Conservation (phyloP, 768 basidiomycete species). For the Lentinula detonsa region DNA sequence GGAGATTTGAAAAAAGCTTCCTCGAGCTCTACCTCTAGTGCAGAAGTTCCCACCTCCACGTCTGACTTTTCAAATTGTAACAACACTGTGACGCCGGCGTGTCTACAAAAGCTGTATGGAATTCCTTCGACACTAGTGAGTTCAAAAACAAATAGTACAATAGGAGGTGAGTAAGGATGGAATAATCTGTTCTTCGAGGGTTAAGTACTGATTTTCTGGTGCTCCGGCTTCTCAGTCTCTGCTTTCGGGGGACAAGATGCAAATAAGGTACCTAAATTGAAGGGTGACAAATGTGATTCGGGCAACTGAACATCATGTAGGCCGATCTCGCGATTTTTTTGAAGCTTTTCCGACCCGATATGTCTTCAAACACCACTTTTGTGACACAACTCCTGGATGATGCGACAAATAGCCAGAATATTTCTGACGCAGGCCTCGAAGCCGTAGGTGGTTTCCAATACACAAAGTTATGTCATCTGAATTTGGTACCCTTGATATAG, state of each 20-base stretch:
- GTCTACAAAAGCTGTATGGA: slow-evolving; percentile 20
- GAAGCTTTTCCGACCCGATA: slow-evolving; percentile 17
- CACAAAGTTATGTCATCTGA: background rate
- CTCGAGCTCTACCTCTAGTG: background rate
- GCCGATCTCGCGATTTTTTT: slow-evolving; percentile 20
- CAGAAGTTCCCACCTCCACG: background rate
- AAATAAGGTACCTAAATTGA: slow-evolving; percentile 4
- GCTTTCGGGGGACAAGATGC: slow-evolving; percentile 15
- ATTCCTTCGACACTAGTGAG: slow-evolving; percentile 18
- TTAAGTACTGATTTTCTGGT: background rate
- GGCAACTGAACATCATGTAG: background rate
- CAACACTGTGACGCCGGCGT: slow-evolving; percentile 18
- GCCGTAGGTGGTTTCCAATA: slow-evolving; percentile 13
- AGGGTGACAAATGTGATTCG: background rate
- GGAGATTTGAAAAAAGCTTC: background rate
- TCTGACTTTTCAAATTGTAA: slow-evolving; percentile 1
- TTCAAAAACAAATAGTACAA: slow-evolving; percentile 11
- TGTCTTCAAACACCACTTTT: slow-evolving; percentile 18
- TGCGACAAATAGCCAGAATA: slow-evolving; percentile 19
- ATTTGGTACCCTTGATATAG: slow-evolving; percentile 2
- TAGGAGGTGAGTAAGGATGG: slow-evolving; percentile 3
- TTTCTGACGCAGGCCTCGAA: slow-evolving; percentile 20
- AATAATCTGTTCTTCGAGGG: background rate
- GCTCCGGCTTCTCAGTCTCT: slow-evolving; percentile 14
- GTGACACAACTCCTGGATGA: slow-evolving; percentile 18